These are phyloP conservation scores for Trichoderma sp. DNA, from an alignment of 2,329 filamentous ascomycete species.

Conservation along the genomic window DNA sequence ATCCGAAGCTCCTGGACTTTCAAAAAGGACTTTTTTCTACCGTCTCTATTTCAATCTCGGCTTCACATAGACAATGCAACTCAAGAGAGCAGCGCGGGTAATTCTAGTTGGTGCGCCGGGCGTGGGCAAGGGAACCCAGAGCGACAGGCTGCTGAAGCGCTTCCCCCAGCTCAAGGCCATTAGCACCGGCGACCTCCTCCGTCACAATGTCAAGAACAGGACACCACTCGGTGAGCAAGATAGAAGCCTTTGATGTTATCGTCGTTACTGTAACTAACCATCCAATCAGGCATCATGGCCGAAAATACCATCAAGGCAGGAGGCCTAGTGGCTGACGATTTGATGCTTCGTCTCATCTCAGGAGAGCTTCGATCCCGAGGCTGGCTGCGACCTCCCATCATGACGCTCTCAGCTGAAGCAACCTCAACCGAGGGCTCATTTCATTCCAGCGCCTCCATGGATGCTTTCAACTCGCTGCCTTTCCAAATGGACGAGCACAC, in stretches of 20 bases:
- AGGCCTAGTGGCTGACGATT: slow-evolving; percentile 83
- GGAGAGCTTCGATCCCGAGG: slow-evolving; percentile 82
- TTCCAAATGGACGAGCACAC: slow-evolving; percentile 38
- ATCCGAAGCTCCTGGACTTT: background rate
- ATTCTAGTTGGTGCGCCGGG: slow-evolving; percentile 96
- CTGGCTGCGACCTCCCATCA: slow-evolving; percentile 64
- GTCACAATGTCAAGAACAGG: slow-evolving; percentile 85
- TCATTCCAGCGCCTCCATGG: slow-evolving; percentile 35
- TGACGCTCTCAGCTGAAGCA: slow-evolving; percentile 50
- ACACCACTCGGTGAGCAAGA: slow-evolving; percentile 70
- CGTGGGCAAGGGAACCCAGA: slow-evolving; percentile 95
- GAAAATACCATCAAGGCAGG: slow-evolving; percentile 85
- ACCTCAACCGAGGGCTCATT: slow-evolving; percentile 29
- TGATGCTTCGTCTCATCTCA: slow-evolving; percentile 90
- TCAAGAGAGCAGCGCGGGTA: slow-evolving; percentile 80
- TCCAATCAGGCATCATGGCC: slow-evolving; percentile 73
- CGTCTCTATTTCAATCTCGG: background rate
- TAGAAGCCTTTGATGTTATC: background rate
- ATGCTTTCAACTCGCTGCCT: slow-evolving; percentile 42
- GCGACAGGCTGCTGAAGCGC: slow-evolving; percentile 78
- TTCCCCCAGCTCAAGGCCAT: slow-evolving; percentile 90
- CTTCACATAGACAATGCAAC: slow-evolving; percentile 49
- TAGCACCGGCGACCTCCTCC: slow-evolving; percentile 88
- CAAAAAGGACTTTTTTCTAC: background rate
- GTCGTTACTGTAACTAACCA: background rate